Conservation (phyloP, 2,329 filamentous ascomycete species). For the Verticillium dahliae region DNA sequence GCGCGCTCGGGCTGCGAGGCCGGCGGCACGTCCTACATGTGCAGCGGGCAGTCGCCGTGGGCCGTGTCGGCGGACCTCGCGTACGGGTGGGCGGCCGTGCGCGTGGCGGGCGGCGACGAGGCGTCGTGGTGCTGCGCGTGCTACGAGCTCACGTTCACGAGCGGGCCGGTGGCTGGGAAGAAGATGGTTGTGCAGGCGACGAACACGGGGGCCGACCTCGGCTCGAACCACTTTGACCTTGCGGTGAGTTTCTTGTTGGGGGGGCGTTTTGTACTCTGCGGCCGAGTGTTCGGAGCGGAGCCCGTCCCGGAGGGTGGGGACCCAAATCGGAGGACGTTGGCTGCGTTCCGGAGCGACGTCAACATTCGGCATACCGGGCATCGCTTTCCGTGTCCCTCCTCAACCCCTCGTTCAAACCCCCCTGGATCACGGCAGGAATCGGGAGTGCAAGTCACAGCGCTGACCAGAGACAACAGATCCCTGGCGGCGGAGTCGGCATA, state of each 20-base stretch:
- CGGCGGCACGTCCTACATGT: constrained; percentile 46
- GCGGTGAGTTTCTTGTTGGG: constrained; percentile 21
- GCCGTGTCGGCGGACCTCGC: constrained; percentile 40
- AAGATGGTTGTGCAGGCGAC: constrained; percentile 55
- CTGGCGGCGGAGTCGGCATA: constrained; percentile 46
- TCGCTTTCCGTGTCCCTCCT: not conserved
- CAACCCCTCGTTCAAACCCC: not conserved
- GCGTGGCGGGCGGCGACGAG: constrained; percentile 35
- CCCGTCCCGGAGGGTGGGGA: too few relatives aligned
- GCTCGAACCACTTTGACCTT: constrained; percentile 49
- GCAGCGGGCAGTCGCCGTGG: constrained; percentile 44
- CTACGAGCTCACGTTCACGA: constrained; percentile 55
- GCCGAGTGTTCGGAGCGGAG: too few relatives aligned
- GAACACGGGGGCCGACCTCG: constrained; percentile 50
- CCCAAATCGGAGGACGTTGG: too few relatives aligned
- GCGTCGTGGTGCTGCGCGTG: constrained; percentile 45
- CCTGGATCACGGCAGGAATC: not conserved
- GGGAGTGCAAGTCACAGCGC: not conserved
- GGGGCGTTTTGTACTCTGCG: too few relatives aligned
- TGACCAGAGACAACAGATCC: constrained; percentile 24
- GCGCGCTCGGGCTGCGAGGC: constrained; percentile 25
- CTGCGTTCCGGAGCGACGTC: too few relatives aligned
- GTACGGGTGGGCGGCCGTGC: constrained; percentile 49
- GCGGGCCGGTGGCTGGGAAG: constrained; percentile 45
- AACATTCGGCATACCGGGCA: not conserved